Percentiles rank a stretch among this genome's conserved stretches.
phyloP scores from a whole-genome alignment of 2,329 filamentous ascomycete species.

The Diaporthe sp. region DNA sequence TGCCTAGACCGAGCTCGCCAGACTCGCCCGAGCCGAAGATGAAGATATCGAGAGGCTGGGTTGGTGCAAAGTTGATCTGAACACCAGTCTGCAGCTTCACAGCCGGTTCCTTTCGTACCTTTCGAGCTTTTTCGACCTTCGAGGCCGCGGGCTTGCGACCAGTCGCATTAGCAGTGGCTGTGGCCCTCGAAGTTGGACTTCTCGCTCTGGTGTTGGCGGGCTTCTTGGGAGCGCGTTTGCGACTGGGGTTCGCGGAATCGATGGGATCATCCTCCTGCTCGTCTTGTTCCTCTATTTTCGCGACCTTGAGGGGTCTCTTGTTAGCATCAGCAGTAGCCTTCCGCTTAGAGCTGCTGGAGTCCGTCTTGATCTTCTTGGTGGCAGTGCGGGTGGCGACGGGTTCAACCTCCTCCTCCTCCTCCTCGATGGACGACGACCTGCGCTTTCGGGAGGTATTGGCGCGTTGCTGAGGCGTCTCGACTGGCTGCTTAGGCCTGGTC shows the following conservation, averaged over 20 bases:
- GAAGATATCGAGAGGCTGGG: constrained; percentile 77
- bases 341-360: constrained; percentile 9
- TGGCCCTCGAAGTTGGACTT: constrained; percentile 46
- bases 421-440: constrained; percentile 59
- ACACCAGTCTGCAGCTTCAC: neutral
- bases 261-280: neutral
- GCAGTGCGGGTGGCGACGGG: neutral
- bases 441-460: constrained; percentile 53
- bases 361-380: constrained; percentile 24
- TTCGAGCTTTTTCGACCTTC: constrained; percentile 26
- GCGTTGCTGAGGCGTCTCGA: constrained; percentile 44
- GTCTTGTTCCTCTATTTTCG: neutral
- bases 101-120: neutral
- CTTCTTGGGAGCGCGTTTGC: constrained; percentile 20
- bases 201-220: constrained; percentile 39
- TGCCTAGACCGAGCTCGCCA: constrained; percentile 87
- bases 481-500: constrained; percentile 12
- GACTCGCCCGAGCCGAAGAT: constrained; percentile 85
- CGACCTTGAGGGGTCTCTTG: constrained; percentile 2
- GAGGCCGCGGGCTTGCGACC: constrained; percentile 36
- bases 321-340: constrained; percentile 12
- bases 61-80: constrained; percentile 74
- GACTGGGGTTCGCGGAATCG: neutral
- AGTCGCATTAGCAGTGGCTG: constrained; percentile 42
- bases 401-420: constrained; percentile 10